Base-by-base conservation (phyloP, 2,329 filamentous ascomycete species). In the Domatiomyces globalis region DNA sequence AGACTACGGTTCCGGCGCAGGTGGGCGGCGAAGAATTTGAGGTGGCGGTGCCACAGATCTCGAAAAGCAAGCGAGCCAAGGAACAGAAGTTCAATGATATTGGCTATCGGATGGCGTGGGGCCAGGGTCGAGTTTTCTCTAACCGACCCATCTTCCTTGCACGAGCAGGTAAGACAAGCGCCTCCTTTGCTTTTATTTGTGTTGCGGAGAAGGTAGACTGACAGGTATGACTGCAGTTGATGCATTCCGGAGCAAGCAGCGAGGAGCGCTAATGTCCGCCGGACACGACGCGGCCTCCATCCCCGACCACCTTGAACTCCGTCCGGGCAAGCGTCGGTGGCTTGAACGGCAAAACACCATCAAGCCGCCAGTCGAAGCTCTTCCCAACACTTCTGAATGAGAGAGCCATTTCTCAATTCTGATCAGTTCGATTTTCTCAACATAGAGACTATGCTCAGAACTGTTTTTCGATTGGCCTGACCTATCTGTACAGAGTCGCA, bases 41-140 rank as follows among this genome's bases (percentile, higher is more conserved):
- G 63, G 74, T 94, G 39, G 78, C 81, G 1, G 83, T 94, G 43
- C 87, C 89, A 22, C 77, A 81, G 53, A 81, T 88, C 67, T 81
- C 81, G 48, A 81, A 79, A 63, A 72, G 74, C 45, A 78, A 80
- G 59, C 80, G 87, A 48, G 78, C 76, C 48, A 92, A 87, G 70
- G 90, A 96, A 65, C 81, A 92, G n/a, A 80, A 86, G 47, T 72
- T 96, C 55, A 96, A 96, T 64, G 89, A 96, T 63, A 72, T 96
- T 45, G 90, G 88, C 2, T 94, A 94, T 66, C 81, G 90, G 46
- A 94, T 98, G 85, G 89, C 87, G 47, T 98, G 92, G 90, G 83
- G 89, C 50, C 90, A 96, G 71, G 92, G 88, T 66, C 78, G 90
- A 62, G 86, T 90, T 9, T 95, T 96, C 71, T 83, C 88, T 1